A percentile compares a stretch with the other conserved stretches of the same genome.
Evolutionary conservation across 306 rosid genomes (phyloP).

Genomic region (Prunus fruticosa): DNA sequence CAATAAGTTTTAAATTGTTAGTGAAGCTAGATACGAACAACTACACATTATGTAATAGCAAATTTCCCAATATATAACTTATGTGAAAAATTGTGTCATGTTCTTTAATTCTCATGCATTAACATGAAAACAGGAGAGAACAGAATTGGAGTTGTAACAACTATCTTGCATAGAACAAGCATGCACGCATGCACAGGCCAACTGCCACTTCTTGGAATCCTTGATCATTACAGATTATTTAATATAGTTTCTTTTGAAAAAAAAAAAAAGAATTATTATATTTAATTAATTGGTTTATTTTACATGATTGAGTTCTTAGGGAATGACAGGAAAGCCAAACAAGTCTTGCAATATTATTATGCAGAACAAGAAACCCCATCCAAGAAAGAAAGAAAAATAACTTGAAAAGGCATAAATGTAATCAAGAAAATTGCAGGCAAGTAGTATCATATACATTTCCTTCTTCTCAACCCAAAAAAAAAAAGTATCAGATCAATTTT

Average conservation of each 20-base stretch:
- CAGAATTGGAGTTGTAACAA: background rate
- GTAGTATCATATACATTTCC: background rate
- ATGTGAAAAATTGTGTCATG: background rate
- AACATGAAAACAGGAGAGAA: background rate
- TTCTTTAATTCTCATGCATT: background rate
- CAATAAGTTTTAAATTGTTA: conserved; percentile 4
- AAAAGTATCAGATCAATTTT: background rate
- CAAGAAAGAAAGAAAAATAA: background rate
- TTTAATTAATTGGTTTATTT: background rate
- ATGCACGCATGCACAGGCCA: background rate
- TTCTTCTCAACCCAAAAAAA: background rate
- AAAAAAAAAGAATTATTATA: background rate
- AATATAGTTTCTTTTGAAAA: background rate
- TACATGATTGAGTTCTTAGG: background rate
- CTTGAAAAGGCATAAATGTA: background rate
- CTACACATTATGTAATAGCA: background rate
- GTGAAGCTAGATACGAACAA: conserved; percentile 2
- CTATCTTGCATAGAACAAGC: background rate
- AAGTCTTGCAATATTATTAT: background rate
- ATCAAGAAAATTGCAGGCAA: background rate
- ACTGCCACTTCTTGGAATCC: background rate
- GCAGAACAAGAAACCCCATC: background rate
- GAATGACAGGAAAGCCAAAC: background rate
- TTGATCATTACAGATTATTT: background rate
- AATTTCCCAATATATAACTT: background rate